Percentiles rank a stretch among this genome's conserved stretches.
These are phyloP conservation scores for Elsinoe arachidis DNA, from an alignment of 2,329 filamentous ascomycete genomes.

Conservation along the genomic window DNA sequence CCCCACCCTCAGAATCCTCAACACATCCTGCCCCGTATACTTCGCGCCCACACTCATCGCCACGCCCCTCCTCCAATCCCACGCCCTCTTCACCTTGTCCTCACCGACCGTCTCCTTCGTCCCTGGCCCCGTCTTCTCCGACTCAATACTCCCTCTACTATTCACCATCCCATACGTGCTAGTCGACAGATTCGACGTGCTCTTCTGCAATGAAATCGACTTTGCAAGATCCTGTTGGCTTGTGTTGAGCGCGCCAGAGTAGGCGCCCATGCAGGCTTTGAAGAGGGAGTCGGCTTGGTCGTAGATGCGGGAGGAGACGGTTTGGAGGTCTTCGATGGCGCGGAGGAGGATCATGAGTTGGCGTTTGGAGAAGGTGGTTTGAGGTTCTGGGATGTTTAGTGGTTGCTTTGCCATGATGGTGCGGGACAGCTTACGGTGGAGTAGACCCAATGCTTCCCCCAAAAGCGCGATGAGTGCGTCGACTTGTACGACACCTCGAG, in stretches of 20 bases:
- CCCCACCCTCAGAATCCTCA: constrained; percentile 62
- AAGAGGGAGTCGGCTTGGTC: constrained; percentile 71
- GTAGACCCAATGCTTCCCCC: constrained; percentile 72
- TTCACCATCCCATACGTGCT: constrained; percentile 62
- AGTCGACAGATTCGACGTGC: constrained; percentile 43
- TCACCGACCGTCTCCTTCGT: constrained; percentile 19
- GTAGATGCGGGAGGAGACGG: constrained; percentile 64
- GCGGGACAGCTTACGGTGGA: constrained; percentile 45
- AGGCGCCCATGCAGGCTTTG: constrained; percentile 62
- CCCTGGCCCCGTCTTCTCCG: constrained; percentile 23
- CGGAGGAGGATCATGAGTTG: constrained; percentile 70
- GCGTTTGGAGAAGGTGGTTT: constrained; percentile 53
- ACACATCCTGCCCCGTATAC: constrained; percentile 56
- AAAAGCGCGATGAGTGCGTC: constrained; percentile 78
- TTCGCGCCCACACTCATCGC: constrained; percentile 47
- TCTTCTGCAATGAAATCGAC: constrained; percentile 18
- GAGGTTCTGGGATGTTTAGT: constrained; percentile 37
- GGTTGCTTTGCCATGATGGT: constrained; percentile 8
- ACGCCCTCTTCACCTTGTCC: constrained; percentile 38
- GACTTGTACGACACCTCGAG: constrained; percentile 76
- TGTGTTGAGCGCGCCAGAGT: constrained; percentile 21
- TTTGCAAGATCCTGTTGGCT: constrained; percentile 21
- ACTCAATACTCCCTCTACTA: constrained; percentile 51
- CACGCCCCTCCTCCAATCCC: constrained; percentile 56
- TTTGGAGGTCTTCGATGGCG: constrained; percentile 70